Evolutionary conservation across 352 stramenopile genomes (phyloP), one percentile per base, ranked within the genome.

Genomic region (Phytophthora vignae): DNA sequence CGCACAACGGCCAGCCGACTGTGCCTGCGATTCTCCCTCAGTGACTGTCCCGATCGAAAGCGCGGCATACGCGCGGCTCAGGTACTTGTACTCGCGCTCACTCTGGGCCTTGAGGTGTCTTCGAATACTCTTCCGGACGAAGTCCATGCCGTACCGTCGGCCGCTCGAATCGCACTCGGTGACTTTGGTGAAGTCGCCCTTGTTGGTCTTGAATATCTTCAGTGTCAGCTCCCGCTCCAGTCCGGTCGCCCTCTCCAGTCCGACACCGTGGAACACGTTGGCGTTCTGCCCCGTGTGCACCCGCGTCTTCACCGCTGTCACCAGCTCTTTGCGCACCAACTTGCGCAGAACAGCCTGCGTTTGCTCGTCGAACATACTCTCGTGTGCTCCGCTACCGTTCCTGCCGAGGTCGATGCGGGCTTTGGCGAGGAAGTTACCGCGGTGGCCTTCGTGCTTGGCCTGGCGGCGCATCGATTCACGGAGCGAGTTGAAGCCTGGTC

Each of bases 181-280:
- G 60, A 69, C 67, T 40, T 85, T 87, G 27, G 68, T 67, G 55
- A 84, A 88, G 49, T 91, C 86, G 3, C 66, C 77, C 22, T 83
- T 68, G 46, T 74, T 77, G 2, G 76, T 84, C 72, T 93, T 94
- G 78, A 94, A 91, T 49, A 96, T 79, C 78, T 96, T 94, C 73
- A 88, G 78, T 7, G 71, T 73, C 52, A 76, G 73, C 2, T 66
- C 64, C 53, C 71, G 61, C 12, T 80, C 75, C 1, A 56, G 46
- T 5, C 56, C 68, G 7, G 67, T 75, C 15, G 69, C 55, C 12
- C 44, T 68, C 49, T 82, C 66, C 5, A 59, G 36, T 4, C 77
- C 82, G 14, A 82, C 52, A 3, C 80, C 84, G 61, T 86, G 75
- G 61, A 90, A 92, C 38, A 91, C 74, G 29, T 81, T 76, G 5